Conservation (phyloP, 2,329 filamentous ascomycete genomes). For the Botrytis byssoidea region DNA sequence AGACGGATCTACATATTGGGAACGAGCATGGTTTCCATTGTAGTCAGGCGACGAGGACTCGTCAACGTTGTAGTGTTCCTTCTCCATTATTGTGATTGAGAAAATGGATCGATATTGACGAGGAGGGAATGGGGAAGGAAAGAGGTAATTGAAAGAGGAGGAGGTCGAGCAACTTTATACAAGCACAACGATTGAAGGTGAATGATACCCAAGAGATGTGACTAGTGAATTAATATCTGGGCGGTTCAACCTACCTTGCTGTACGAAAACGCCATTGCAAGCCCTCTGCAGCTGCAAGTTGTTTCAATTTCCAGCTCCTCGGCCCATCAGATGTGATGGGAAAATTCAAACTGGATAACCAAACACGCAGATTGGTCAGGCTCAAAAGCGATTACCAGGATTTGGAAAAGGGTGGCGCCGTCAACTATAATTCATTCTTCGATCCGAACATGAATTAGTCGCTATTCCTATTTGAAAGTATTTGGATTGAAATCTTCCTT, state of each 20-base stretch:
- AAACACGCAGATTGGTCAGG: background rate
- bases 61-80: slow-evolving; percentile 30
- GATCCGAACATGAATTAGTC: slow-evolving; percentile 3
- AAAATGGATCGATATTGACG: background rate
- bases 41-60: slow-evolving; percentile 25
- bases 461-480: background rate
- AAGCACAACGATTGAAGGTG: background rate
- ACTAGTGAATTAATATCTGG: slow-evolving; percentile 14
- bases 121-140: background rate
- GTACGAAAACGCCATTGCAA: slow-evolving; percentile 11
- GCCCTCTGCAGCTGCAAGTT: slow-evolving; percentile 13
- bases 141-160: background rate
- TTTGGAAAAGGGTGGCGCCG: background rate
- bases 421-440: background rate
- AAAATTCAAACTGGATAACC: background rate
- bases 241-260: background rate
- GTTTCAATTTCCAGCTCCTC: slow-evolving; percentile 21
- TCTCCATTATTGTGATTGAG: slow-evolving; percentile 31
- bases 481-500: background rate
- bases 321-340: slow-evolving; percentile 16
- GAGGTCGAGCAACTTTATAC: slow-evolving; percentile 13
- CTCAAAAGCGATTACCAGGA: background rate
- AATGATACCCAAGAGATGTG: background rate
- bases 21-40: slow-evolving; percentile 25
- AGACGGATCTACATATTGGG: slow-evolving; percentile 29